Evolutionary conservation across 2,329 filamentous ascomycete species (phyloP), one percentile per base, ranked within the genome.

Genomic region (Curvularia eragrostidis): DNA sequence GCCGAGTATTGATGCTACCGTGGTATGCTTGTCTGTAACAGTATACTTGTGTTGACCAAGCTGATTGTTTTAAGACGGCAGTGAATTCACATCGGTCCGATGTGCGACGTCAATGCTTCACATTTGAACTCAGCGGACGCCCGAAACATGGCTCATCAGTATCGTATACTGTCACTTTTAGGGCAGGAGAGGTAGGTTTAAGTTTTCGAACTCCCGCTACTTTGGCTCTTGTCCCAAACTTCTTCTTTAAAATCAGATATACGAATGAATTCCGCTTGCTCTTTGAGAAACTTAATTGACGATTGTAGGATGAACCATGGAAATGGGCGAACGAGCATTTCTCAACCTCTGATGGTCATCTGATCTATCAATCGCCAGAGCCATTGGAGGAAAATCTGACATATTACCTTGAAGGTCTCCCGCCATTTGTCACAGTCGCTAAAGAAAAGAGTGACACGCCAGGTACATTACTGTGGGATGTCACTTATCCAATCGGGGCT

Each of bases 81-180:
- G 52, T 73, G 10, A 67, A 61, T 24, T 18, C 66, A 2, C 55
- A 32, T 2, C 58, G 48, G 12, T 28, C 55, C 6, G 53, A 65
- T 38, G 39, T 71, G 6, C 62, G 57, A 34, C 72, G 77, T 12
- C 77, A 84, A 28, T 88, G 84, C 77, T 92, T 88, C 72, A 78
- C 78, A 0, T 77, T 80, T 1, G 71, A 80, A 3, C 61, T 91
- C 1, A 62, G 76, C 9, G 77, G 77, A 1, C 63, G 67, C 18
- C 78, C 79, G 0, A 75, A 77, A n/a, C 77, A 87, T 42, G 68
- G 77, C 10, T 73, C 78, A 0, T 79, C 81, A 1, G 67, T 88
- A 7, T 84, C 80, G 2, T 94, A 93, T 70, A 93, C 91, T 0
- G 70, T 92, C 59, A 91, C 89, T 57, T 92, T 90, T 68, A 84